Conservation (phyloP, 352 stramenopile genomes). For the Phytopythium cucurbitacearum region DNA sequence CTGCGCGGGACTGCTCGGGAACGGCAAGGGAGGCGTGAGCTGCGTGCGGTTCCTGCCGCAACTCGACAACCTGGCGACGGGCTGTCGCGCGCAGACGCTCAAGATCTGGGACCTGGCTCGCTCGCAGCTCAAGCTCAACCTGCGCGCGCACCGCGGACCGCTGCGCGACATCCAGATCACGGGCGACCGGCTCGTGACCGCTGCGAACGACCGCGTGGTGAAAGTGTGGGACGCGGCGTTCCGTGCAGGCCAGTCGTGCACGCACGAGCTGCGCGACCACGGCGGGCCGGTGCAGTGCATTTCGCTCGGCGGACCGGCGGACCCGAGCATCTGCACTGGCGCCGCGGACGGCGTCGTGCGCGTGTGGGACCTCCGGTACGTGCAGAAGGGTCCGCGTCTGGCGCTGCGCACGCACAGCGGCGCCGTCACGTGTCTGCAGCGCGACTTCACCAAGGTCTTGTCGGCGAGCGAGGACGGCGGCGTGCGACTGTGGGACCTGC, state of each 20-base stretch:
- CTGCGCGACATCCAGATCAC: conserved; percentile 71
- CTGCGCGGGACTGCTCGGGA: conserved; percentile 44
- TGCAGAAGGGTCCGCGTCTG: conserved; percentile 60
- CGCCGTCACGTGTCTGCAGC: conserved; percentile 57
- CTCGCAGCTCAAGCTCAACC: conserved; percentile 47
- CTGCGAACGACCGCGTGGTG: conserved; percentile 63
- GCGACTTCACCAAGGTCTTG: conserved; percentile 79
- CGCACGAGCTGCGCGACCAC: conserved; percentile 58
- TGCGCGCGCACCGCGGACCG: conserved; percentile 48
- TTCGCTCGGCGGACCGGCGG: conserved; percentile 60
- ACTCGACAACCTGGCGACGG: conserved; percentile 57
- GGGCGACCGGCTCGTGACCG: conserved; percentile 65
- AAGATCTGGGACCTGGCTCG: conserved; percentile 67
- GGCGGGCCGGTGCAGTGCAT: conserved; percentile 66
- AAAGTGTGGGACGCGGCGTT: conserved; percentile 82
- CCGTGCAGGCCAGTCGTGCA: conserved; percentile 30
- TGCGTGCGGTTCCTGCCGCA: conserved; percentile 62
- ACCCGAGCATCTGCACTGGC: conserved; percentile 77
- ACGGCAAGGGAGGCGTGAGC: conserved; percentile 36
- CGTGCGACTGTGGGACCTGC: conserved; percentile 76
- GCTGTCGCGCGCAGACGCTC: conserved; percentile 45
- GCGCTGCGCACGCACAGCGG: conserved; percentile 47
- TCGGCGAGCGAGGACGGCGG: conserved; percentile 72
- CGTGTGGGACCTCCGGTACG: conserved; percentile 80
- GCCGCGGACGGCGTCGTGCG: conserved; percentile 68